Evolutionary conservation across 768 basidiomycete species (phyloP).

Genomic region (Cyathus striatus): DNA sequence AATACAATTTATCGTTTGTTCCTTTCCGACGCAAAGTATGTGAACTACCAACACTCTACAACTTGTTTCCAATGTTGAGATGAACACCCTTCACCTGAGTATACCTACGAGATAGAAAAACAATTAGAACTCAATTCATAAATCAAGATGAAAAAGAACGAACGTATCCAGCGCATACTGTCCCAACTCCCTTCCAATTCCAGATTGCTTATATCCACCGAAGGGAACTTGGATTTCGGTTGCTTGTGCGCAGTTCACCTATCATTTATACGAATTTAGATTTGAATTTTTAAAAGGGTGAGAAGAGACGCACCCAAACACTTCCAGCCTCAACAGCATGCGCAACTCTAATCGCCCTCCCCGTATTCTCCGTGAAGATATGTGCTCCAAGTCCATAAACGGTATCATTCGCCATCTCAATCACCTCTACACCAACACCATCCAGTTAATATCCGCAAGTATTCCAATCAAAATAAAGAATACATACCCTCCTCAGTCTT

Average conservation of each 20-base stretch:
- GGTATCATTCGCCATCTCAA: conserved; percentile 80
- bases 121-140: not conserved
- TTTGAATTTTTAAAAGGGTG: not conserved
- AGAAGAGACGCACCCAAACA: conserved; percentile 45
- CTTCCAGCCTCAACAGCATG: conserved; percentile 80
- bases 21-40: not conserved
- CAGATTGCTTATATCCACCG: conserved; percentile 83
- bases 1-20: not conserved
- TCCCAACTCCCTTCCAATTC: conserved; percentile 77
- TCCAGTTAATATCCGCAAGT: conserved; percentile 6
- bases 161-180: conserved; percentile 68
- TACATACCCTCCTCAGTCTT: conserved; percentile 43
- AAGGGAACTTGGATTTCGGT: conserved; percentile 59
- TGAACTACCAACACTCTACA: conserved; percentile 10
- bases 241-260: conserved; percentile 47
- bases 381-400: conserved; percentile 84
- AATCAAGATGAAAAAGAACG: conserved; percentile 10
- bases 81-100: conserved; percentile 68
- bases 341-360: conserved; percentile 66
- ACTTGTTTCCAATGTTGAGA: conserved; percentile 42
- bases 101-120: conserved; percentile 33
- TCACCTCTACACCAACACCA: conserved; percentile 47
- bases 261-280: not conserved
- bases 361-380: conserved; percentile 79
- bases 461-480: not conserved